A percentile compares a stretch with the other conserved stretches of the same genome.
phyloP scores from a whole-genome alignment of 2,329 filamentous ascomycete genomes.

The Microsporum canis region DNA sequence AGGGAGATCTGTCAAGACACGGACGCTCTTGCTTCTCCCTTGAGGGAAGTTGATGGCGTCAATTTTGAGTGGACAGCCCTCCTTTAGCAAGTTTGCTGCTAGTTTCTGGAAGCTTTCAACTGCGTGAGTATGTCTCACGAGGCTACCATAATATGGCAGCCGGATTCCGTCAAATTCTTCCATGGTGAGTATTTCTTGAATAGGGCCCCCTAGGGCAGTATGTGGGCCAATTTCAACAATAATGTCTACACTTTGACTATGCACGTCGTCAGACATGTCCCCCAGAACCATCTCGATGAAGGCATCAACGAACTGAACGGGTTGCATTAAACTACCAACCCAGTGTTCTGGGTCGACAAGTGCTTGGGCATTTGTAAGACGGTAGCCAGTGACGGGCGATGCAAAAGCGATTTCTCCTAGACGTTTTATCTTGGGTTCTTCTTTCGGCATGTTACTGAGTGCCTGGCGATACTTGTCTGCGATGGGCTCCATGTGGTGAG shows the following conservation, averaged over 20 bases:
- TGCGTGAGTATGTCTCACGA: conserved; percentile 15
- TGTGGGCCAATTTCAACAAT: conserved; percentile 25
- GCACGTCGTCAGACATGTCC: background rate
- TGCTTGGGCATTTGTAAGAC: background rate
- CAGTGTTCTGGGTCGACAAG: background rate
- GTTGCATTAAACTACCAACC: conserved; percentile 8
- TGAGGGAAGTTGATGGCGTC: background rate
- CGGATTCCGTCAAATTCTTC: conserved; percentile 12
- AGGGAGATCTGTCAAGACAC: conserved; percentile 4
- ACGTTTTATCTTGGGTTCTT: background rate
- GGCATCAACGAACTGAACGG: conserved; percentile 16
- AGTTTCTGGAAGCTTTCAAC: conserved; percentile 9
- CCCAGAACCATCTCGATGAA: background rate
- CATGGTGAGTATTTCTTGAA: conserved; percentile 6
- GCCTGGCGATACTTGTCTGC: conserved; percentile 9
- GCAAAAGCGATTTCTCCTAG: background rate
- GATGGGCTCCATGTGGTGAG: conserved; percentile 17
- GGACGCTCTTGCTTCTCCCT: background rate
- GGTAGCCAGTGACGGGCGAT: conserved; percentile 10
- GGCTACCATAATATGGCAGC: conserved; percentile 15
- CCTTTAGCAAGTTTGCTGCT: conserved; percentile 9
- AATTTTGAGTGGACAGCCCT: background rate
- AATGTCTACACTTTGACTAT: conserved; percentile 7
- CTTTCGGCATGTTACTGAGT: background rate
- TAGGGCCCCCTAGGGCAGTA: conserved; percentile 24